Percentiles rank a stretch among this genome's conserved stretches.
phyloP scores from a whole-genome alignment of 192 early-diverging fungal species.

The Backusella liffmaniae region DNA sequence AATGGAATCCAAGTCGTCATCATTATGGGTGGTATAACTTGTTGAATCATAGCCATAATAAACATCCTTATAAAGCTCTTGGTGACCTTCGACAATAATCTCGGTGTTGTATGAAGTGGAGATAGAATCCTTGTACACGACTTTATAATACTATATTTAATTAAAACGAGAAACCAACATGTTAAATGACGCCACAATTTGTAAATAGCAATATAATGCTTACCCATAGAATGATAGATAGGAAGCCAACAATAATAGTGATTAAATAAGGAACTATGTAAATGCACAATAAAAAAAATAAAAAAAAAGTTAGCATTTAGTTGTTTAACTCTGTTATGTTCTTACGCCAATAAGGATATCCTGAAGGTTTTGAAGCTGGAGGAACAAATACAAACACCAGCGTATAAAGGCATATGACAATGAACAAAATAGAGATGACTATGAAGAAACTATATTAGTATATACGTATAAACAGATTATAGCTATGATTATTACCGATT shows the following conservation, averaged over 20 bases:
- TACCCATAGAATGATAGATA: background rate
- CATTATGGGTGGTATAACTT: background rate
- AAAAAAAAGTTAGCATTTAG: background rate
- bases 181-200: background rate
- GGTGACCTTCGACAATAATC: background rate
- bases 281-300: background rate
- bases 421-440: background rate
- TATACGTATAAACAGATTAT: background rate
- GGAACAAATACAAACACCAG: conserved; percentile 16
- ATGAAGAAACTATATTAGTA: background rate
- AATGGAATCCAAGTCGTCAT: background rate
- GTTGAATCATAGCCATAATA: background rate
- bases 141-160: background rate
- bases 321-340: background rate
- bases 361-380: background rate
- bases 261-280: background rate
- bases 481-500: background rate
- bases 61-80: background rate
- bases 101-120: background rate
- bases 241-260: background rate
- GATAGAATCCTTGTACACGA: background rate
- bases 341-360: conserved; percentile 21
- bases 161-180: background rate
- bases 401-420: conserved; percentile 13
- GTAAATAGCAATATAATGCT: background rate